phyloP scores from a whole-genome alignment of 2,329 filamentous ascomycete species.

The Cladosporium sp. region DNA sequence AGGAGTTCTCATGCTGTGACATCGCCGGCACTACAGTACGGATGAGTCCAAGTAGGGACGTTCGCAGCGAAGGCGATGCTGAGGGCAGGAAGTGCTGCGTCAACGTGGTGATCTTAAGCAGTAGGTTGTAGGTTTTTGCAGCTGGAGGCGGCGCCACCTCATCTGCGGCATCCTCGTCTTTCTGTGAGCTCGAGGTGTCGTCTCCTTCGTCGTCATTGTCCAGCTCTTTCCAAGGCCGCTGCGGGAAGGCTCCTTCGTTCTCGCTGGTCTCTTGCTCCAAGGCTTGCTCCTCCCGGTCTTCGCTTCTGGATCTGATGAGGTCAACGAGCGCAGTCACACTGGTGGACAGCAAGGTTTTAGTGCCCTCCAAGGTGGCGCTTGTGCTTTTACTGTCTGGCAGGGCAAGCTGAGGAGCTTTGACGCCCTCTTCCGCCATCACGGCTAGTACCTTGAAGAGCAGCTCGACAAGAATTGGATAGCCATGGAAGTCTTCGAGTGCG shows the following conservation, averaged over 20 bases:
- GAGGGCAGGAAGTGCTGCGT: conserved; percentile 90
- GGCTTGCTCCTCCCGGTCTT: background rate
- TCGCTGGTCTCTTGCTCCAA: conserved; percentile 18
- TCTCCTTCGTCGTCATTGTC: conserved; percentile 24
- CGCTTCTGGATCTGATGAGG: conserved; percentile 16
- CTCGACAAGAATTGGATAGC: conserved; percentile 82
- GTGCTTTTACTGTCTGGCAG: conserved; percentile 31
- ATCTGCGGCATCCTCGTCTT: conserved; percentile 18
- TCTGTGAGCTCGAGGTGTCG: conserved; percentile 16
- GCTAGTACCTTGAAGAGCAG: conserved; percentile 76
- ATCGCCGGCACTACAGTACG: conserved; percentile 68
- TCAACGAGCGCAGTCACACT: conserved; percentile 44
- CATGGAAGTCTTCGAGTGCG: conserved; percentile 90
- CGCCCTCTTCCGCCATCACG: conserved; percentile 78
- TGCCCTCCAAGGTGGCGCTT: background rate
- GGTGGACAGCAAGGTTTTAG: conserved; percentile 21
- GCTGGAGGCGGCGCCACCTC: conserved; percentile 51
- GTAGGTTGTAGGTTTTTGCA: conserved; percentile 73
- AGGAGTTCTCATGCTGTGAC: conserved; percentile 71
- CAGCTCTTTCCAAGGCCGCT: conserved; percentile 26
- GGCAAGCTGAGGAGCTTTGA: conserved; percentile 51
- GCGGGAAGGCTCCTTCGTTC: conserved; percentile 31
- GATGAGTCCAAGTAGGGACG: conserved; percentile 73
- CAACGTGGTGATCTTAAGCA: conserved; percentile 74
- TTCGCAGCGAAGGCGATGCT: conserved; percentile 71